A percentile compares a stretch with the other conserved stretches of the same genome.
phyloP scores from a whole-genome alignment of 164 flowering plant species.

The Sextonia rubra region DNA sequence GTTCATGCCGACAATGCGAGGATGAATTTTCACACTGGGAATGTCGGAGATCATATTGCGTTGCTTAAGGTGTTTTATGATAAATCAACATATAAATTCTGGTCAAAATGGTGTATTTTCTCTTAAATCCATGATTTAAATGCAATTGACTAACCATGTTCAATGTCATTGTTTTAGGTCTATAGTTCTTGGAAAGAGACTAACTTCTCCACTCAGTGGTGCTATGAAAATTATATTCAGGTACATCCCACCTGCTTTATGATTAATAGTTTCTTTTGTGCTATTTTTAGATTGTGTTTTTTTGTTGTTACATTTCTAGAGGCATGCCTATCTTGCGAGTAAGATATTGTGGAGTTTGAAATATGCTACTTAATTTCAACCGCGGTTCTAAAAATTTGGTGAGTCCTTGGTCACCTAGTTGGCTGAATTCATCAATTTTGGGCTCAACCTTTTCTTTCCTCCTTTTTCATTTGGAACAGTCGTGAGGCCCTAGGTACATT shows the following conservation, averaged over 20 bases:
- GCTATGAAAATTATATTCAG: conserved; percentile 96
- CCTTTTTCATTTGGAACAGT: too few species aligned
- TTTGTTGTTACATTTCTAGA: background rate
- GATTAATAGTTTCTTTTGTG: background rate
- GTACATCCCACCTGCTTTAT: conserved; percentile 20
- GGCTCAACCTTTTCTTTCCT: too few species aligned
- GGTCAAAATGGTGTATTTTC: background rate
- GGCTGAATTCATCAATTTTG: too few species aligned
- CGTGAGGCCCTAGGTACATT: too few species aligned
- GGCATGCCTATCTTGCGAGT: background rate
- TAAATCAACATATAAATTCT: background rate
- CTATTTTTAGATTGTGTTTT: background rate
- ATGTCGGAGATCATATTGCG: conserved; percentile 98
- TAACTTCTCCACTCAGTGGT: conserved; percentile 93
- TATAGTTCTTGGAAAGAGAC: conserved; percentile 89
- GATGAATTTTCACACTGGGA: conserved; percentile 87
- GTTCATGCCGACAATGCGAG: conserved; percentile 98
- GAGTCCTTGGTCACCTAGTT: too few species aligned
- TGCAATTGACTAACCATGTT: background rate
- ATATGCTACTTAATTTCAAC: too few species aligned
- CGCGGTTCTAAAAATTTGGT: too few species aligned
- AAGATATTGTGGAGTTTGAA: background rate
- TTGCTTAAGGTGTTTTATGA: conserved; percentile 62
- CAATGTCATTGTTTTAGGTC: conserved; percentile 38
- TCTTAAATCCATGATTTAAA: background rate